A percentile compares a stretch with the other conserved stretches of the same genome.
Conservation (phyloP, 2,329 filamentous ascomycete species). For the Trichoderma atroviride region DNA sequence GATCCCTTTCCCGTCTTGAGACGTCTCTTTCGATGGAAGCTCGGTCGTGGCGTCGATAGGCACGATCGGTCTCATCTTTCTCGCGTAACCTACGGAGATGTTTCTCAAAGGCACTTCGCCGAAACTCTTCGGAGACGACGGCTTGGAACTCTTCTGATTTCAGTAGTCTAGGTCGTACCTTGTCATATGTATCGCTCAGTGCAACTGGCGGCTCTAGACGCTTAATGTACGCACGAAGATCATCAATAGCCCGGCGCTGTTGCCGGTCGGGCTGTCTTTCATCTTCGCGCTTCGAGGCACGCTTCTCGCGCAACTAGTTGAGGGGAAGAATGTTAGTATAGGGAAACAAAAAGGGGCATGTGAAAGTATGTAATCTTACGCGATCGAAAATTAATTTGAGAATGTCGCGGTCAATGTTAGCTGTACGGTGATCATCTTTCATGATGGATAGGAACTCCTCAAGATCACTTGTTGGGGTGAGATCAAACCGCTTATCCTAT, state of each 20-base stretch:
- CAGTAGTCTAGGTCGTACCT: slow-evolving; percentile 77
- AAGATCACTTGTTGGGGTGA: slow-evolving; percentile 82
- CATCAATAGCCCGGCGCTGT: slow-evolving; percentile 82
- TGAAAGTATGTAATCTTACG: slow-evolving; percentile 45
- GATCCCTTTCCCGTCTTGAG: slow-evolving; percentile 65
- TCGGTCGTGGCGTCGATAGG: slow-evolving; percentile 61
- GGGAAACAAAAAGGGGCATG: background rate
- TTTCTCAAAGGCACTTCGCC: slow-evolving; percentile 86
- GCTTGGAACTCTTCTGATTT: slow-evolving; percentile 83
- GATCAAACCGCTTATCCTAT: slow-evolving; percentile 90
- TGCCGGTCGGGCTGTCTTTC: slow-evolving; percentile 84
- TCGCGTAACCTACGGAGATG: slow-evolving; percentile 87
- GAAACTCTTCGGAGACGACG: slow-evolving; percentile 79
- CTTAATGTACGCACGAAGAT: slow-evolving; percentile 83
- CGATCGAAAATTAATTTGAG: slow-evolving; percentile 83
- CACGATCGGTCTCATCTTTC: slow-evolving; percentile 77
- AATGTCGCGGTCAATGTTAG: slow-evolving; percentile 80
- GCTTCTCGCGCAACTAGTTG: slow-evolving; percentile 77
- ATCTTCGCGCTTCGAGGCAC: slow-evolving; percentile 78
- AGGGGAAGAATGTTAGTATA: slow-evolving; percentile 16
- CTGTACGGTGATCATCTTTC: slow-evolving; percentile 83
- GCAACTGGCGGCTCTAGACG: slow-evolving; percentile 83
- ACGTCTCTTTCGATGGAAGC: slow-evolving; percentile 54
- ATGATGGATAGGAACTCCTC: slow-evolving; percentile 85
- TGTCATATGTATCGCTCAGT: slow-evolving; percentile 82